Evolutionary conservation across 2,329 filamentous ascomycete genomes (phyloP).

Genomic region (Beauveria rudraprayagi): DNA sequence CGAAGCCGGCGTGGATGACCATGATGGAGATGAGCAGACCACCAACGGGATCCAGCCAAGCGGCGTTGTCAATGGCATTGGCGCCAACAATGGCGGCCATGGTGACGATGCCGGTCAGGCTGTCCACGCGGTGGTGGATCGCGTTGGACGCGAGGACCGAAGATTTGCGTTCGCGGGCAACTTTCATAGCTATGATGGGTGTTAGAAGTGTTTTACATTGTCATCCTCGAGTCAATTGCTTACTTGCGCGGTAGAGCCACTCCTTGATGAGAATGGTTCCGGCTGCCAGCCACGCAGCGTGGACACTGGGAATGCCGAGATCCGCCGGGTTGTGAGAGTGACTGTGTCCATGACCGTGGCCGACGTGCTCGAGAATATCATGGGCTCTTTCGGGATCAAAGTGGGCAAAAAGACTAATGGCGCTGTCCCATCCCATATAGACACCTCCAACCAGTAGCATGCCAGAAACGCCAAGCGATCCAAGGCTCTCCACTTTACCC

Average conservation of each 20-base stretch:
- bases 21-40: conserved; percentile 87
- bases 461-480: conserved; percentile 84
- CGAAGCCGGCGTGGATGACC: conserved; percentile 83
- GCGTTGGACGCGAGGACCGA: conserved; percentile 94
- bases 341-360: conserved; percentile 57
- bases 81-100: conserved; percentile 82
- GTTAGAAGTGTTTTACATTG: conserved; percentile 19
- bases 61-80: conserved; percentile 75
- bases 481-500: conserved; percentile 95
- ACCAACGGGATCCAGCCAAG: conserved; percentile 91
- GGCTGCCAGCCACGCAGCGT: conserved; percentile 88
- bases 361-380: conserved; percentile 51
- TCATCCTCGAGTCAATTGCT: conserved; percentile 29
- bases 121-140: conserved; percentile 93
- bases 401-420: conserved; percentile 59
- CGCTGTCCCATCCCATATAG: conserved; percentile 81
- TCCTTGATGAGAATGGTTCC: conserved; percentile 91
- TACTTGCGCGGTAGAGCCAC: conserved; percentile 94
- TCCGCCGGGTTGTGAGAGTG: conserved; percentile 42
- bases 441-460: conserved; percentile 83
- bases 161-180: conserved; percentile 87
- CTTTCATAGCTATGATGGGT: conserved; percentile 69
- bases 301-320: conserved; percentile 65
- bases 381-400: conserved; percentile 63
- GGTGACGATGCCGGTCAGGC: conserved; percentile 88